These are phyloP conservation scores for Lepidium didymum DNA, from an alignment of 345 rosid species.

Conservation along the genomic window DNA sequence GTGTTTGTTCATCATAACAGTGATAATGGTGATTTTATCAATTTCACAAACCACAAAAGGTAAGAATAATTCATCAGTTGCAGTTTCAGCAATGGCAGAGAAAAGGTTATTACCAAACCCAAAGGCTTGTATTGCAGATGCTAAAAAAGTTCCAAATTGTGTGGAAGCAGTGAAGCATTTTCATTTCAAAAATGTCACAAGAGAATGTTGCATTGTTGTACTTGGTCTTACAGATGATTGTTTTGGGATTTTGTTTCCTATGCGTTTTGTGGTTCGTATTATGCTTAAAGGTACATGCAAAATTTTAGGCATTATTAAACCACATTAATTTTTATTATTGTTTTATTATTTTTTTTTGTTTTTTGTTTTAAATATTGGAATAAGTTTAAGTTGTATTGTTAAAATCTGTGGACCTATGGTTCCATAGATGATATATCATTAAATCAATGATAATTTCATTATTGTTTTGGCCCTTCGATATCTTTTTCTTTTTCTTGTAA, in stretches of 20 bases:
- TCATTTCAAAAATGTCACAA: neutral
- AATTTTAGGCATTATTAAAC: neutral
- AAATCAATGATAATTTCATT: no score
- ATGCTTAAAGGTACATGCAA: neutral
- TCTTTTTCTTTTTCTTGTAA: no score
- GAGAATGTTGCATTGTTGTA: neutral
- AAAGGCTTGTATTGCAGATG: neutral
- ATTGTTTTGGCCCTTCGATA: no score
- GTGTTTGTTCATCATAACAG: neutral
- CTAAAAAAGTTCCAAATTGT: neutral
- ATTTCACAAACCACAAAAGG: neutral
- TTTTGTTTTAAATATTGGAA: no score
- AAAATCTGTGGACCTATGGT: no score
- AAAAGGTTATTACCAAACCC: neutral
- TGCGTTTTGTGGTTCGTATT: neutral
- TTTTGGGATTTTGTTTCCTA: slow-evolving; percentile 4
- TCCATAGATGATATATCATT: no score
- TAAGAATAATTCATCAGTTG: neutral
- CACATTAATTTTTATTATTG: neutral
- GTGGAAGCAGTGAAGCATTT: neutral
- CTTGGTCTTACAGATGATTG: neutral
- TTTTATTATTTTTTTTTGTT: neutral
- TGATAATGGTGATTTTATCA: neutral
- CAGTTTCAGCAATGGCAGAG: neutral
- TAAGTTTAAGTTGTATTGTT: no score